Evolutionary conservation across 257 asterid genomes (phyloP).

Genomic region (Prunella vulgaris): DNA sequence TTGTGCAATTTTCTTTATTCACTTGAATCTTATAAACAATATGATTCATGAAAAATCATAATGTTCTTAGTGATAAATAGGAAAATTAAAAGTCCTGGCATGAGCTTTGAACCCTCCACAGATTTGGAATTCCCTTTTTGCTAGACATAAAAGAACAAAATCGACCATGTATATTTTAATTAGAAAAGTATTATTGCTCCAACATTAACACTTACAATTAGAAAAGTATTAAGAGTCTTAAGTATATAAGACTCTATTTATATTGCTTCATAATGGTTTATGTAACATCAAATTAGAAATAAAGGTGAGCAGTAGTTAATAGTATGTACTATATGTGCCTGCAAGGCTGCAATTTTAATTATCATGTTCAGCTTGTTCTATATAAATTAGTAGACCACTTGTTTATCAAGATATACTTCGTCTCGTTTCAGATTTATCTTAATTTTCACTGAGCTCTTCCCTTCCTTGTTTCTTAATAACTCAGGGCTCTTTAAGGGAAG

Average conservation of each 20-base stretch:
- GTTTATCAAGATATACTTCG: not conserved
- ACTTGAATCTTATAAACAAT: not conserved
- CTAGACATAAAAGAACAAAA: not conserved
- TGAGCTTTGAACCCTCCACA: too few species aligned
- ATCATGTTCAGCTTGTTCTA: not conserved
- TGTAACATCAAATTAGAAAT: not conserved
- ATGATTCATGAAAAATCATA: not conserved
- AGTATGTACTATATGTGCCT: not conserved
- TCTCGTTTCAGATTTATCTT: not conserved
- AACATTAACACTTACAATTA: not conserved
- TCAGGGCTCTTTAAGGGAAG: slow-evolving; percentile 73
- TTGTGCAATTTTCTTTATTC: not conserved
- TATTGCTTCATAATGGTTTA: not conserved
- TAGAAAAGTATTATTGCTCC: not conserved
- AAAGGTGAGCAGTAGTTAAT: not conserved
- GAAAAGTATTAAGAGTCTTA: too few species aligned
- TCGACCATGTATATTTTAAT: not conserved
- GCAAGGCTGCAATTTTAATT: not conserved
- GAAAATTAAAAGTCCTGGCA: not conserved
- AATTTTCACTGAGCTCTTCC: not conserved
- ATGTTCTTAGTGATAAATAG: not conserved
- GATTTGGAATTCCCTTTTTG: too few species aligned
- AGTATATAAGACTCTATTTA: not conserved
- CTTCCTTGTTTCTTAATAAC: not conserved
- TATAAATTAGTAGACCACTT: not conserved